Evolutionary conservation across 345 rosid genomes (phyloP).

Genomic region (Eucalyptus regnans): DNA sequence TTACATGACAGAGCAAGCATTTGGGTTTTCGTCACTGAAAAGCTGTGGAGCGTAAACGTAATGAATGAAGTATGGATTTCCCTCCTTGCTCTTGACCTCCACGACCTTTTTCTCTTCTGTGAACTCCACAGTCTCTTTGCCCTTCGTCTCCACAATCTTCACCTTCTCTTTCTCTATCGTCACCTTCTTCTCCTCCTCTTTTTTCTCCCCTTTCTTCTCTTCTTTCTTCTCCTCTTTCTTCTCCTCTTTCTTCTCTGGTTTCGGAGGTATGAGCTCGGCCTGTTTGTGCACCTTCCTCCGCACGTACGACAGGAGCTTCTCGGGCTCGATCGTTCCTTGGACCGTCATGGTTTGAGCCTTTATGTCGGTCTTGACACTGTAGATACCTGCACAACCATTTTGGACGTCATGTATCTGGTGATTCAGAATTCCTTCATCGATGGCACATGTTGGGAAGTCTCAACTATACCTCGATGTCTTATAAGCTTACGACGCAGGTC

Average conservation of each 20-base stretch:
- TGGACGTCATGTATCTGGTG: background rate
- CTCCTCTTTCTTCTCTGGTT: conserved; percentile 2
- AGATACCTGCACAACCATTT: conserved; percentile 29
- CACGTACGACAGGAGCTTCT: conserved; percentile 36
- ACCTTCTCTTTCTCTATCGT: background rate
- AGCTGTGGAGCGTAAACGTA: conserved; percentile 72
- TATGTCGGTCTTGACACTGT: conserved; percentile 45
- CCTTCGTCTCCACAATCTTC: background rate
- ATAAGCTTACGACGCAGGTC: conserved; percentile 48
- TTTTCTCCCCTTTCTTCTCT: conserved; percentile 20
- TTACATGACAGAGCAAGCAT: conserved; percentile 54
- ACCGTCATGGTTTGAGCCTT: conserved; percentile 63
- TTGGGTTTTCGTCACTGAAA: conserved; percentile 90
- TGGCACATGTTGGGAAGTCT: background rate
- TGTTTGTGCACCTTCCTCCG: conserved; percentile 49
- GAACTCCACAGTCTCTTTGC: conserved; percentile 4
- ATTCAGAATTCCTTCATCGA: background rate
- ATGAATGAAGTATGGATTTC: conserved; percentile 59
- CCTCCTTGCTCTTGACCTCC: conserved; percentile 35
- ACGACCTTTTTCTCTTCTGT: conserved; percentile 20
- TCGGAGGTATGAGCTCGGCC: conserved; percentile 48
- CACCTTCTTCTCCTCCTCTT: conserved; percentile 12
- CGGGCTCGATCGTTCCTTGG: conserved; percentile 51
- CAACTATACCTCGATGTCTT: conserved; percentile 42
- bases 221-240: background rate